Conservation (phyloP, 1,284 basidiomycete genomes). For the Rugosomyces carneus region DNA sequence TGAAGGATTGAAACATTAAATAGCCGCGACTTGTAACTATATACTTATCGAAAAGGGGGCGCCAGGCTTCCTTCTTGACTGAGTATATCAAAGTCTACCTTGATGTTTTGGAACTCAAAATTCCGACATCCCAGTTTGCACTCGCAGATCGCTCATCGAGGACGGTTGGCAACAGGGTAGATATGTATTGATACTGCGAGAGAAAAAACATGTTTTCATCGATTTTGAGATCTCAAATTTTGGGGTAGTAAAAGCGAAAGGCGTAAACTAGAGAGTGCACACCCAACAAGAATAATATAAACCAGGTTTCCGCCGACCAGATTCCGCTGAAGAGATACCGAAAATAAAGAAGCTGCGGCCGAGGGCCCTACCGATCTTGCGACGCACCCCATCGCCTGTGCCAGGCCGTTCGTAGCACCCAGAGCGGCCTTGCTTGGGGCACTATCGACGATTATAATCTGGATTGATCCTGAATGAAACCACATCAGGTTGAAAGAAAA, state of each 20-base stretch:
- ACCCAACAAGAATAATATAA: constrained; percentile 24
- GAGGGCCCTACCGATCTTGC: constrained; percentile 46
- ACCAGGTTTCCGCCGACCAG: constrained; percentile 27
- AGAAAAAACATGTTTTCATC: too few species aligned
- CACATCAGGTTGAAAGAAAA: background rate
- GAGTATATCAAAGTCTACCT: too few species aligned
- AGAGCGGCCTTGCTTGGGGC: constrained; percentile 30
- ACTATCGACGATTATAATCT: constrained; percentile 28
- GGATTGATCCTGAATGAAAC: constrained; percentile 23
- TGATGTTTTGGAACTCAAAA: too few species aligned
- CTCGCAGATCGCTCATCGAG: too few species aligned
- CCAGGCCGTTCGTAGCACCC: constrained; percentile 48
- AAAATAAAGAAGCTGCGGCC: constrained; percentile 29
- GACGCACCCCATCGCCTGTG: constrained; percentile 44
- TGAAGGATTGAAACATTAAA: too few species aligned
- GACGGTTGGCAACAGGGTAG: too few species aligned
- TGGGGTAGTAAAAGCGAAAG: constrained; percentile 20
- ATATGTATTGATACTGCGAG: too few species aligned
- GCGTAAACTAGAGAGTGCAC: constrained; percentile 20
- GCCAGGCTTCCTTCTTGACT: too few species aligned
- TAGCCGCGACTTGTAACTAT: too few species aligned
- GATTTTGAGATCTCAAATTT: constrained; percentile 7
- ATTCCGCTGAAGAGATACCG: constrained; percentile 26
- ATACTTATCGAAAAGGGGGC: too few species aligned
- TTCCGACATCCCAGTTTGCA: too few species aligned